These are phyloP conservation scores for Mycena amicta DNA, from an alignment of 768 basidiomycete species.

Conservation along the genomic window DNA sequence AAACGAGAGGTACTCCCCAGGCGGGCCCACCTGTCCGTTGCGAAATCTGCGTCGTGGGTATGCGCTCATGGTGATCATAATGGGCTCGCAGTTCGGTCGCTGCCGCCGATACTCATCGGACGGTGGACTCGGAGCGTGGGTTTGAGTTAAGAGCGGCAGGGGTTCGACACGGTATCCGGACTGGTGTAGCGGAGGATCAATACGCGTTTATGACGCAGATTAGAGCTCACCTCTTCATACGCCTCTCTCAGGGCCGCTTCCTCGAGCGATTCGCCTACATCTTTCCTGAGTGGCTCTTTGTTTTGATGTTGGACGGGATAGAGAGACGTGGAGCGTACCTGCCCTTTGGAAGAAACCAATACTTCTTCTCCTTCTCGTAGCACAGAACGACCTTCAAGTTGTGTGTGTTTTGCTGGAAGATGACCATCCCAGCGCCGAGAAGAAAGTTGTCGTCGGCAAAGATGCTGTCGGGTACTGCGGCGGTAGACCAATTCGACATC, in stretches of 20 bases:
- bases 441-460: conserved; percentile 57
- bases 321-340: conserved; percentile 4
- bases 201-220: not conserved
- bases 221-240: conserved; percentile 60
- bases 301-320: not conserved
- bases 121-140: conserved; percentile 45
- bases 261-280: conserved; percentile 65
- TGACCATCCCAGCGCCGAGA: conserved; percentile 63
- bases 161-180: conserved; percentile 52
- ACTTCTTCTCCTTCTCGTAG: conserved; percentile 36
- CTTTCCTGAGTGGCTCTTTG: conserved; percentile 45
- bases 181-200: conserved; percentile 30
- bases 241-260: conserved; percentile 63
- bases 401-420: conserved; percentile 59
- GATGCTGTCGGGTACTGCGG: conserved; percentile 43
- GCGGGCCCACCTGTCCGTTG: conserved; percentile 20
- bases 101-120: conserved; percentile 7
- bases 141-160: conserved; percentile 46
- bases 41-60: conserved; percentile 1
- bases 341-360: conserved; percentile 67
- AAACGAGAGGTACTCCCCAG: conserved; percentile 55
- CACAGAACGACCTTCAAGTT: conserved; percentile 60
- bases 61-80: conserved; percentile 40
- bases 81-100: conserved; percentile 43
- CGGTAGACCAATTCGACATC: conserved; percentile 33